phyloP scores from a whole-genome alignment of 306 rosid genomes.

The Rosa multiflora region DNA sequence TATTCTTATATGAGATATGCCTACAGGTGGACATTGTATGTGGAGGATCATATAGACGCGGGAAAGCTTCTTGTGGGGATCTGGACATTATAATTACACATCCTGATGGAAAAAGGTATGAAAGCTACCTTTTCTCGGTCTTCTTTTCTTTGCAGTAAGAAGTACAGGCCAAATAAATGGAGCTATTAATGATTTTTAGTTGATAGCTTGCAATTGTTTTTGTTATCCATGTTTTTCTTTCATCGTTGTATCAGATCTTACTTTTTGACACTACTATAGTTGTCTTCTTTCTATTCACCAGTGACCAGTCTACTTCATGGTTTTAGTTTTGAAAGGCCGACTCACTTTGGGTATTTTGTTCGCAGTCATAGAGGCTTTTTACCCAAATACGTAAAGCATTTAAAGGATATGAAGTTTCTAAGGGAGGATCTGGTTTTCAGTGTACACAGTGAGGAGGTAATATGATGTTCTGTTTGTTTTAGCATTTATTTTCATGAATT shows the following conservation, averaged over 20 bases:
- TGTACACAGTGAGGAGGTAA: conserved; percentile 89
- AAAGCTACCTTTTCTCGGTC: conserved; percentile 9
- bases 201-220: background rate
- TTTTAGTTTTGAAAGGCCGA: background rate
- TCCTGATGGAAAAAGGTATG: conserved; percentile 85
- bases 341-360: conserved; percentile 30
- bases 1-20: conserved; percentile 5
- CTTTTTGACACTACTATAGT: conserved; percentile 3
- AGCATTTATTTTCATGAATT: conserved; percentile 11
- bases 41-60: conserved; percentile 94
- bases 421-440: conserved; percentile 90
- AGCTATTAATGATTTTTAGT: background rate
- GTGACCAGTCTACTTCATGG: conserved; percentile 6
- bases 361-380: conserved; percentile 87
- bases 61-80: conserved; percentile 94
- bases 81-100: conserved; percentile 85
- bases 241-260: background rate
- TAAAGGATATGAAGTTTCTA: conserved; percentile 78
- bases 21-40: conserved; percentile 67
- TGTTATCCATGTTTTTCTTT: background rate
- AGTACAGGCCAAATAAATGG: background rate
- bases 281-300: conserved; percentile 6
- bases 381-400: conserved; percentile 58
- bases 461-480: conserved; percentile 17
- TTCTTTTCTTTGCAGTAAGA: background rate